Evolutionary conservation across 805 yeast species (phyloP).

Genomic region (Yarrowia porcina): DNA sequence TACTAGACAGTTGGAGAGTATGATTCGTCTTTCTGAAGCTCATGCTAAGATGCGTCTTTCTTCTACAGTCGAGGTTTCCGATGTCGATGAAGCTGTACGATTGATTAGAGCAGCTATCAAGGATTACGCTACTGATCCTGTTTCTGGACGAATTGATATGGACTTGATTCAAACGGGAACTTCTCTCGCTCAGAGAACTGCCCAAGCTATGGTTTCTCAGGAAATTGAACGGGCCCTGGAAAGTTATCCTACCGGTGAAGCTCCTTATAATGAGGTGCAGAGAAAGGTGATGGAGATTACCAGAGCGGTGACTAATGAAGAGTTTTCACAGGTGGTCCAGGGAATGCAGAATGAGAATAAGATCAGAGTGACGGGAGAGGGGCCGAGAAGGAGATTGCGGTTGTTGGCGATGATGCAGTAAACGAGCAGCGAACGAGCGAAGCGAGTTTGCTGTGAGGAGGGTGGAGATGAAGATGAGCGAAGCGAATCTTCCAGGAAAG

Average conservation of each 20-base stretch:
- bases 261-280: constrained; percentile 2
- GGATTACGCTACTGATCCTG: constrained; percentile 97
- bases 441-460: neutral
- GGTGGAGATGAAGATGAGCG: neutral
- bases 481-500: too few relatives aligned
- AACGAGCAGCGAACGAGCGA: neutral
- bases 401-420: neutral
- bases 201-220: constrained; percentile 48
- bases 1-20: constrained; percentile 91
- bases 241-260: constrained; percentile 7
- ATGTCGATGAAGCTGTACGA: constrained; percentile 91
- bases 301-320: neutral
- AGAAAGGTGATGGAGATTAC: neutral
- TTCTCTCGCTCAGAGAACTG: constrained; percentile 77
- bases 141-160: constrained; percentile 96
- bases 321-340: constrained; percentile 6
- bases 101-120: constrained; percentile 90
- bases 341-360: constrained; percentile 13
- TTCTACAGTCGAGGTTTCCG: constrained; percentile 63
- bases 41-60: constrained; percentile 95
- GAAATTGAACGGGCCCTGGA: constrained; percentile 5
- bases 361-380: constrained; percentile 16
- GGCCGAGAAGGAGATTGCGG: neutral
- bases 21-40: constrained; percentile 93
- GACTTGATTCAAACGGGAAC: constrained; percentile 96